Conservation (phyloP, 1,284 basidiomycete species). For the Cryptococcus hybrid region DNA sequence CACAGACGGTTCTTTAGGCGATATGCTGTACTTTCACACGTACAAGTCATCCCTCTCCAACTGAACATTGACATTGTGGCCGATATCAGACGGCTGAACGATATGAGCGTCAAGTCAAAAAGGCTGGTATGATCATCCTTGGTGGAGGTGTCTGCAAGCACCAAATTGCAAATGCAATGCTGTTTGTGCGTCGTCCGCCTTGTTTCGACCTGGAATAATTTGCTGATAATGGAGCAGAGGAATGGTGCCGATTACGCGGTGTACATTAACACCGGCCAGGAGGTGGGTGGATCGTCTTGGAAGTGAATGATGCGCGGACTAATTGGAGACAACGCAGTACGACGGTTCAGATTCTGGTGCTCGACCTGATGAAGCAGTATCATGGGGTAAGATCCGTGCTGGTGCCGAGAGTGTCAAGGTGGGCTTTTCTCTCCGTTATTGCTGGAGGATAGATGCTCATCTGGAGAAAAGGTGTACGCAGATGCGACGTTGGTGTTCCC, state of each 20-base stretch:
- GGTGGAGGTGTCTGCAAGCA: conserved; percentile 99
- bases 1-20: conserved; percentile 96
- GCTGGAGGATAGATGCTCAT: conserved; percentile 2
- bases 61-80: conserved; percentile 90
- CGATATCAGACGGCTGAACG: conserved; percentile 91
- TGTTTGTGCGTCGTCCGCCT: conserved; percentile 67
- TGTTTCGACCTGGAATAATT: neutral
- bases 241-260: conserved; percentile 98
- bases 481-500: conserved; percentile 88
- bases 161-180: conserved; percentile 98
- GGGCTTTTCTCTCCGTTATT: conserved; percentile 2
- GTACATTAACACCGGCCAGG: conserved; percentile 98
- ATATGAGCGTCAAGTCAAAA: conserved; percentile 83
- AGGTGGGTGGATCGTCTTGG: conserved; percentile 50
- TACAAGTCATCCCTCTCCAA: conserved; percentile 76
- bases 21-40: conserved; percentile 99
- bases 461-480: conserved; percentile 52
- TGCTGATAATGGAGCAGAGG: conserved; percentile 57
- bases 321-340: conserved; percentile 54
- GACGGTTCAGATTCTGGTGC: conserved; percentile 98
- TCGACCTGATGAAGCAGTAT: conserved; percentile 94
- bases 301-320: neutral
- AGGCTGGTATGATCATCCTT: conserved; percentile 97
- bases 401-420: conserved; percentile 92
- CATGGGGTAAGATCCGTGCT: conserved; percentile 98